Conservation (phyloP, 352 stramenopile genomes). For the Globisporangium canariense region DNA sequence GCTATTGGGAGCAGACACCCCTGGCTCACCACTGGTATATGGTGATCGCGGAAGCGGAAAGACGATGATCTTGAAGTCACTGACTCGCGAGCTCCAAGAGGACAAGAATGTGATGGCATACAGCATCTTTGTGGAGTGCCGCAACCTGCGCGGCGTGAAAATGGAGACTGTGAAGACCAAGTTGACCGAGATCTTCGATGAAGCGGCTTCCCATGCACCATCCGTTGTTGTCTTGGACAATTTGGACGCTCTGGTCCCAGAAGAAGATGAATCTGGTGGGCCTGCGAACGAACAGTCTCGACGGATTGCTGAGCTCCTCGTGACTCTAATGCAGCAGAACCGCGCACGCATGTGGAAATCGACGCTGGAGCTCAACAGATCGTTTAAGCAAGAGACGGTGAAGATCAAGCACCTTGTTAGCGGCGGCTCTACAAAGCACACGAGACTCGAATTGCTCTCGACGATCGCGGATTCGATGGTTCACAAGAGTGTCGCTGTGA, state of each 20-base stretch:
- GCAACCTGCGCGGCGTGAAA: conserved; percentile 76
- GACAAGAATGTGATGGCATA: conserved; percentile 36
- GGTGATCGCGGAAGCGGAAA: conserved; percentile 81
- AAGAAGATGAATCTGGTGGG: conserved; percentile 71
- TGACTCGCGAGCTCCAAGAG: conserved; percentile 34
- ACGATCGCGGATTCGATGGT: conserved; percentile 54
- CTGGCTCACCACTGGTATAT: conserved; percentile 63
- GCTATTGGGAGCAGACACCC: conserved; percentile 49
- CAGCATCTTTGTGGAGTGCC: conserved; percentile 57
- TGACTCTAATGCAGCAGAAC: conserved; percentile 53
- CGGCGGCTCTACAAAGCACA: conserved; percentile 15
- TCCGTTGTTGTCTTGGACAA: conserved; percentile 80
- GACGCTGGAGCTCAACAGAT: conserved; percentile 52
- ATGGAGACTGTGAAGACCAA: conserved; percentile 82
- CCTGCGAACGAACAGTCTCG: conserved; percentile 82
- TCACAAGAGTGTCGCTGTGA: conserved; percentile 58
- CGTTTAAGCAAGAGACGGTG: conserved; percentile 40
- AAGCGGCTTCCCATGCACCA: conserved; percentile 42
- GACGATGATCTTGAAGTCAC: conserved; percentile 56
- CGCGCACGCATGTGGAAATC: conserved; percentile 56
- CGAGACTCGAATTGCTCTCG: conserved; percentile 37
- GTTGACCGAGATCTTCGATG: conserved; percentile 55
- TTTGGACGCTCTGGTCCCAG: conserved; percentile 74
- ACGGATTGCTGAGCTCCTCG: conserved; percentile 76
- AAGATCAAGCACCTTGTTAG: conserved; percentile 22